Evolutionary conservation across 2,329 filamentous ascomycete genomes (phyloP).

Genomic region (Lachnellula arida): DNA sequence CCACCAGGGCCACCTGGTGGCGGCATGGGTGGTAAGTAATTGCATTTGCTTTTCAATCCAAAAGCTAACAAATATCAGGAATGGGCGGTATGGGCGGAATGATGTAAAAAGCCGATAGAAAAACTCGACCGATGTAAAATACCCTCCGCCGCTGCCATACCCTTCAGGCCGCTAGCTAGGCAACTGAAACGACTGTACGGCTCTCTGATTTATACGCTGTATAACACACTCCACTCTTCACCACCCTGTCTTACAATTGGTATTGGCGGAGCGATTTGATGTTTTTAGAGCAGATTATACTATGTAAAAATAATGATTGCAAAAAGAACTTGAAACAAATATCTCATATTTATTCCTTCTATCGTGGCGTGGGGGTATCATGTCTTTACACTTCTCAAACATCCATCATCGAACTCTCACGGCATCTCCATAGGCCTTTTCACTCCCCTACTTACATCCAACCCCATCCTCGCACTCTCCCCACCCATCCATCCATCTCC

Average conservation of each 20-base stretch:
- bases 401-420: too few relatives aligned
- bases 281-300: constrained; percentile 17
- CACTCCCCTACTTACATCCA: too few relatives aligned
- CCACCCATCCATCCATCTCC: too few relatives aligned
- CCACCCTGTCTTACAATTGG: constrained; percentile 26
- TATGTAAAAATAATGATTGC: constrained; percentile 27
- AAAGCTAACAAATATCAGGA: constrained; percentile 30
- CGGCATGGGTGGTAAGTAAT: constrained; percentile 54
- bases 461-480: too few relatives aligned
- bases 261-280: constrained; percentile 27
- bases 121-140: constrained; percentile 25
- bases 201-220: constrained; percentile 21
- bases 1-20: constrained; percentile 52
- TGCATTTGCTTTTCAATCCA: not conserved
- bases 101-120: constrained; percentile 28
- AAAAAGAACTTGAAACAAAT: constrained; percentile 25
- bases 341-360: not conserved
- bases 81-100: constrained; percentile 32
- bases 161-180: constrained; percentile 3
- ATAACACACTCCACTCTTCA: constrained; percentile 30
- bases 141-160: constrained; percentile 15
- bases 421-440: too few relatives aligned
- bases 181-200: constrained; percentile 11
- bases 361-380: not conserved
- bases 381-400: not conserved